Conservation (phyloP, 2,329 filamentous ascomycete genomes). For the Chaetothyriales sp. region DNA sequence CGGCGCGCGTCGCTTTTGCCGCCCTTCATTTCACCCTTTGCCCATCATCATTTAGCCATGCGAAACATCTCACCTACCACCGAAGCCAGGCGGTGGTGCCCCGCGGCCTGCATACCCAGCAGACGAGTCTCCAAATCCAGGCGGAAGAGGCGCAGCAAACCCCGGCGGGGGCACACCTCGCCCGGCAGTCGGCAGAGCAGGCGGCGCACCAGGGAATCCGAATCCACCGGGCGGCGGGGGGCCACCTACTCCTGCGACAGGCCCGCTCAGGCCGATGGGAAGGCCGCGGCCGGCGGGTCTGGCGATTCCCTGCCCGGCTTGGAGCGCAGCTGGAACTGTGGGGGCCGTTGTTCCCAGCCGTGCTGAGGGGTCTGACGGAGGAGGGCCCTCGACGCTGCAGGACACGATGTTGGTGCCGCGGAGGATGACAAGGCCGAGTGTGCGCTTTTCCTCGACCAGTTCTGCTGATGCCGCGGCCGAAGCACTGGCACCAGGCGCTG, state of each 20-base stretch:
- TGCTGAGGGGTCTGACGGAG: constrained; percentile 81
- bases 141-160: constrained; percentile 19
- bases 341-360: constrained; percentile 65
- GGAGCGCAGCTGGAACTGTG: constrained; percentile 49
- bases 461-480: constrained; percentile 51
- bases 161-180: constrained; percentile 35
- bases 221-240: constrained; percentile 49
- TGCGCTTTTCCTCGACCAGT: constrained; percentile 78
- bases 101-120: constrained; percentile 14
- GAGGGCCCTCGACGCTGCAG: constrained; percentile 86
- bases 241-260: constrained; percentile 73
- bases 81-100: constrained; percentile 34
- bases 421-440: constrained; percentile 86
- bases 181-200: constrained; percentile 36
- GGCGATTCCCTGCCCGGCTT: constrained; percentile 75
- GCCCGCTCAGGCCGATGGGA: constrained; percentile 72
- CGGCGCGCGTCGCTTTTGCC: not conserved
- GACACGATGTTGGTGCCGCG: constrained; percentile 91
- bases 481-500: constrained; percentile 45
- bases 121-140: constrained; percentile 8
- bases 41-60: not conserved
- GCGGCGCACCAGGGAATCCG: constrained; percentile 34
- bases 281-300: constrained; percentile 77
- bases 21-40: not conserved
- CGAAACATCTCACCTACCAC: constrained; percentile 21